Evolutionary conservation across 176 grass and related monocot genomes (phyloP).

Genomic region (Thalia dealbata): DNA sequence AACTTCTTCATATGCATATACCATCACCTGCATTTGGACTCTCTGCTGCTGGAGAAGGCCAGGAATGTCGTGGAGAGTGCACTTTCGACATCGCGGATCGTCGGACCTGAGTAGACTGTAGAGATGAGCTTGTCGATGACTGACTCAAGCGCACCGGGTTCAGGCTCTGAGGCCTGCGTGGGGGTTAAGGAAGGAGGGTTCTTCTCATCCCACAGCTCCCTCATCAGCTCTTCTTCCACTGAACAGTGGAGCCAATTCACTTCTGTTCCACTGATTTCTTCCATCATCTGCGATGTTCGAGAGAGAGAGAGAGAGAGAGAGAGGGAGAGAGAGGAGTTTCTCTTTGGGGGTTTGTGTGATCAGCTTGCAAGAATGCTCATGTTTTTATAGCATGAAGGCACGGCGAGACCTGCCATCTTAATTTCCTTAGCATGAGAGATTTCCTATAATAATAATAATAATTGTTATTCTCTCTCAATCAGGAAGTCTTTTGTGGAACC

Average conservation of each 20-base stretch:
- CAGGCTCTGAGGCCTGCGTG: constrained; percentile 1
- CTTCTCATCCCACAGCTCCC: constrained; percentile 36
- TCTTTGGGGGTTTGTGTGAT: too few relatives aligned
- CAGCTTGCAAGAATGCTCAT: background rate
- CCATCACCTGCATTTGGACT: too few relatives aligned
- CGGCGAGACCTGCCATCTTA: background rate
- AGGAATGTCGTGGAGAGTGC: constrained; percentile 47
- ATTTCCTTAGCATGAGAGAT: background rate
- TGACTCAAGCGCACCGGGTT: constrained; percentile 28
- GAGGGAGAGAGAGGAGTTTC: background rate
- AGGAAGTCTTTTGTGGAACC: background rate
- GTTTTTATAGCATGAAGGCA: background rate
- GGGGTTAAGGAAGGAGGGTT: constrained; percentile 10
- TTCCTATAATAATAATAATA: background rate
- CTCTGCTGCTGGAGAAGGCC: constrained; percentile 6
- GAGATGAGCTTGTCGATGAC: constrained; percentile 86
- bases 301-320: background rate
- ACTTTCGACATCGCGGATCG: constrained; percentile 72
- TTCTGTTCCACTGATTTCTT: constrained; percentile 28
- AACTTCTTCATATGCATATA: too few relatives aligned
- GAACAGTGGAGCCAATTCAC: constrained; percentile 34
- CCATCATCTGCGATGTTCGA: background rate
- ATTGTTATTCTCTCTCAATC: constrained; percentile 2
- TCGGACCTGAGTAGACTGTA: constrained; percentile 82
- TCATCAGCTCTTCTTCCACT: constrained; percentile 44